phyloP scores from a whole-genome alignment of 2,329 filamentous ascomycete genomes.

The Scedosporium apiospermum region DNA sequence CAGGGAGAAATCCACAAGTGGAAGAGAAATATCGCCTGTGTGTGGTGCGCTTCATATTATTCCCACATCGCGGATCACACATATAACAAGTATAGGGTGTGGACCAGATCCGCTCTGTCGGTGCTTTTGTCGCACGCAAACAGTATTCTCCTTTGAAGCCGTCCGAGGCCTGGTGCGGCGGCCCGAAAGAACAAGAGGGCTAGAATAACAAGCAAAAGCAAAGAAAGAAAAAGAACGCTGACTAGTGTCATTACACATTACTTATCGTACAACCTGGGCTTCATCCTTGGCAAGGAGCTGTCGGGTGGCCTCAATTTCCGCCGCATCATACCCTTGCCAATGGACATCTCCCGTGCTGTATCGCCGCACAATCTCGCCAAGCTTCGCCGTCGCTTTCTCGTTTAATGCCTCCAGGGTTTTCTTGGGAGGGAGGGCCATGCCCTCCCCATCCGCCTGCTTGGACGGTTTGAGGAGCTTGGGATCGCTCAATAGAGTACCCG shows the following conservation, averaged over 20 bases:
- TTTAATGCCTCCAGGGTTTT: conserved; percentile 59
- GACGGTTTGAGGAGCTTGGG: conserved; percentile 24
- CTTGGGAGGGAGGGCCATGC: conserved; percentile 43
- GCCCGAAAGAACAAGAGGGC: neutral
- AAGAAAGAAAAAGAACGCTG: neutral
- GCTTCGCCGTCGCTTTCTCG: conserved; percentile 61
- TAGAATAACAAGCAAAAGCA: neutral
- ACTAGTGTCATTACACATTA: neutral
- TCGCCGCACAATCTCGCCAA: conserved; percentile 66
- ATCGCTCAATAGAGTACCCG: conserved; percentile 38
- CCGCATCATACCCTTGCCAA: conserved; percentile 64
- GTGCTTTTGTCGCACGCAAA: neutral
- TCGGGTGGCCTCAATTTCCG: conserved; percentile 62
- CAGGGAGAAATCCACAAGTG: no score
- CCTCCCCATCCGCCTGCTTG: conserved; percentile 38
- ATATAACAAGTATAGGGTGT: neutral
- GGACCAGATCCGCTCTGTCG: neutral
- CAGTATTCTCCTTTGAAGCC: neutral
- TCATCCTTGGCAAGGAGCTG: conserved; percentile 52
- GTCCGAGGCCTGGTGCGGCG: neutral
- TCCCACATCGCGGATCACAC: no score
- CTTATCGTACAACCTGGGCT: conserved; percentile 30
- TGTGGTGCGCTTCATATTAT: no score
- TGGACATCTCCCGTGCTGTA: conserved; percentile 49
- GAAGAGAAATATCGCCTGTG: no score